These are phyloP conservation scores for Gillenia trifoliata DNA, from an alignment of 306 rosid species.

Conservation along the genomic window DNA sequence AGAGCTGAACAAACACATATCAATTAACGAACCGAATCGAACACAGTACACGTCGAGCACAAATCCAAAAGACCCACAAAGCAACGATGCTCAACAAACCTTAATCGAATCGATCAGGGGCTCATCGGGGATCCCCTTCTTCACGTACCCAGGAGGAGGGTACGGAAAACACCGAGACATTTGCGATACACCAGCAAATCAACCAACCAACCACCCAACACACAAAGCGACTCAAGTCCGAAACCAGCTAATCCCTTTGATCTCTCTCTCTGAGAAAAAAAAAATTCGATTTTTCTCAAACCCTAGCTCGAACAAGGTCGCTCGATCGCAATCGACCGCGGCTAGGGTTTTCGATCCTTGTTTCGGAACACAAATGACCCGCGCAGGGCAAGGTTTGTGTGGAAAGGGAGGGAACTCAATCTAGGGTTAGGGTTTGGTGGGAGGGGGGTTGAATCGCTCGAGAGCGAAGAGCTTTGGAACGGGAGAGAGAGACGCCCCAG, in stretches of 20 bases:
- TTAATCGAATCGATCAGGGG: conserved; percentile 33
- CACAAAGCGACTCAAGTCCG: background rate
- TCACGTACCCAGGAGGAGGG: conserved; percentile 30
- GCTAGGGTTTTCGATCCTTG: conserved; percentile 12
- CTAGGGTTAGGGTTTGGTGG: background rate
- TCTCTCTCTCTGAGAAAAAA: background rate
- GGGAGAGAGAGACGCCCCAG: conserved; percentile 3
- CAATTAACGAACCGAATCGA: conserved; percentile 11
- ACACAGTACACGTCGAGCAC: conserved; percentile 25
- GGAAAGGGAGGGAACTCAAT: background rate
- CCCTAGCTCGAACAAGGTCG: conserved; percentile 9
- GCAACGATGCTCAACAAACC: conserved; percentile 28
- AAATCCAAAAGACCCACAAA: conserved; percentile 28
- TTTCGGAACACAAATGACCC: background rate
- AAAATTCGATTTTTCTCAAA: background rate
- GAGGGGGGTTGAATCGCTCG: background rate
- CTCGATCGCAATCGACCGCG: background rate
- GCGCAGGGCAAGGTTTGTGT: conserved; percentile 1
- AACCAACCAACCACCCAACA: background rate
- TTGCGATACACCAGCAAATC: background rate
- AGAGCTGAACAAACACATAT: background rate
- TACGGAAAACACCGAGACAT: conserved; percentile 39
- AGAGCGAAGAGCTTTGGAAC: background rate
- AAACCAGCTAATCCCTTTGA: background rate
- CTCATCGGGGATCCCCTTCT: conserved; percentile 21